Evolutionary conservation across 768 basidiomycete genomes (phyloP).

Genomic region (Lentinula lateritia): DNA sequence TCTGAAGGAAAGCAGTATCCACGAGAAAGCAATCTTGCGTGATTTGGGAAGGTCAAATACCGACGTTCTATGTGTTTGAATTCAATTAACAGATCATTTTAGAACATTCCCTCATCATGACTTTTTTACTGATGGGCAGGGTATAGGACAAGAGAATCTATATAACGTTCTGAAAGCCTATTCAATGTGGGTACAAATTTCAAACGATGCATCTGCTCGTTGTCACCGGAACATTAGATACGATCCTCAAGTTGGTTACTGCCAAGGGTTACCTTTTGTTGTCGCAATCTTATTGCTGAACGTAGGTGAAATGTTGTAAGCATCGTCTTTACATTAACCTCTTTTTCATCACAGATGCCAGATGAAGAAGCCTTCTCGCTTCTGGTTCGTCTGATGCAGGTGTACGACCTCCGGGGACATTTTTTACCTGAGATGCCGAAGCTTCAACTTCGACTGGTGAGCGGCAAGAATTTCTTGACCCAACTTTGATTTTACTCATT

Average conservation of each 20-base stretch:
- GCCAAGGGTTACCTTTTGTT: constrained; percentile 95
- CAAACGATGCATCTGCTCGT: background rate
- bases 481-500: constrained; percentile 2
- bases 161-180: constrained; percentile 99
- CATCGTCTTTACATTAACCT: background rate
- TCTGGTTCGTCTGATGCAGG: constrained; percentile 90
- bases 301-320: constrained; percentile 37
- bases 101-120: constrained; percentile 97
- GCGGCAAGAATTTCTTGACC: constrained; percentile 14
- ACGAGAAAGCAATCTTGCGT: constrained; percentile 91
- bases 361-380: constrained; percentile 98
- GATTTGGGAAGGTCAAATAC: constrained; percentile 74
- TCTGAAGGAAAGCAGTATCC: constrained; percentile 76
- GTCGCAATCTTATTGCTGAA: constrained; percentile 91
- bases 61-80: constrained; percentile 8
- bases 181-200: constrained; percentile 62
- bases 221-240: constrained; percentile 36
- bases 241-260: constrained; percentile 93
- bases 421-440: constrained; percentile 99
- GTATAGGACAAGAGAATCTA: constrained; percentile 93
- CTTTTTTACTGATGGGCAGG: constrained; percentile 91
- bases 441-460: constrained; percentile 82
- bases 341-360: constrained; percentile 70
- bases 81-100: constrained; percentile 6
- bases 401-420: constrained; percentile 93